A percentile compares a stretch with the other conserved stretches of the same genome.
These are phyloP conservation scores for Zygosaccharomyces bisporus DNA, from an alignment of 805 yeast genomes.

Conservation along the genomic window DNA sequence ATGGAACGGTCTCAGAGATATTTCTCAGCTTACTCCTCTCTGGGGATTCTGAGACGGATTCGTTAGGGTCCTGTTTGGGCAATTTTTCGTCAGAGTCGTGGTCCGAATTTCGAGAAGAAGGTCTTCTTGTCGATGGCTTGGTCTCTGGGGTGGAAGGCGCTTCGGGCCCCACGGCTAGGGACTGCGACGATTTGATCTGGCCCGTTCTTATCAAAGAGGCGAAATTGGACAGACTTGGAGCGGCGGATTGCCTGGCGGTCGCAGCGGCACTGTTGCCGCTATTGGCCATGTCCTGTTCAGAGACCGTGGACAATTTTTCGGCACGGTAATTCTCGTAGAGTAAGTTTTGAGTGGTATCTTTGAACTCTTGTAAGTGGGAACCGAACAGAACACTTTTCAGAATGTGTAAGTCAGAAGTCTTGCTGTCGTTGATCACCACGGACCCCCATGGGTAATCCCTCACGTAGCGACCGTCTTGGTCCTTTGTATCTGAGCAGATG, in stretches of 20 bases:
- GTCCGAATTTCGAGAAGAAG: slow-evolving; percentile 32
- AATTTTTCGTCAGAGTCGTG: slow-evolving; percentile 39
- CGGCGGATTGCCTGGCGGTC: slow-evolving; percentile 28
- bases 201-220: slow-evolving; percentile 36
- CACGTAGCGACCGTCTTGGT: slow-evolving; percentile 53
- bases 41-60: slow-evolving; percentile 30
- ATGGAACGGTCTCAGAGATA: slow-evolving; percentile 82
- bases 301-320: slow-evolving; percentile 61
- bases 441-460: slow-evolving; percentile 77
- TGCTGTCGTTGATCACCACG: slow-evolving; percentile 44
- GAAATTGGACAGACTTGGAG: slow-evolving; percentile 38
- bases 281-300: slow-evolving; percentile 28
- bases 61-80: slow-evolving; percentile 37
- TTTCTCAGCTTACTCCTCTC: slow-evolving; percentile 66
- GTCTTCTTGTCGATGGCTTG: slow-evolving; percentile 38
- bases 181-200: slow-evolving; percentile 33
- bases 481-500: slow-evolving; percentile 58
- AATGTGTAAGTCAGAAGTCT: slow-evolving; percentile 50
- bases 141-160: slow-evolving; percentile 26
- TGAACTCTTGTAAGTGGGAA: slow-evolving; percentile 76
- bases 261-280: neutral
- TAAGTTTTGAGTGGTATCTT: slow-evolving; percentile 73
- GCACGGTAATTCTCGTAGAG: slow-evolving; percentile 78
- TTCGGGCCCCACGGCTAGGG: slow-evolving; percentile 25
- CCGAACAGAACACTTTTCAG: slow-evolving; percentile 72